Base-by-base conservation (phyloP, 1,284 basidiomycete genomes). In the Moesziomyces sp. region DNA sequence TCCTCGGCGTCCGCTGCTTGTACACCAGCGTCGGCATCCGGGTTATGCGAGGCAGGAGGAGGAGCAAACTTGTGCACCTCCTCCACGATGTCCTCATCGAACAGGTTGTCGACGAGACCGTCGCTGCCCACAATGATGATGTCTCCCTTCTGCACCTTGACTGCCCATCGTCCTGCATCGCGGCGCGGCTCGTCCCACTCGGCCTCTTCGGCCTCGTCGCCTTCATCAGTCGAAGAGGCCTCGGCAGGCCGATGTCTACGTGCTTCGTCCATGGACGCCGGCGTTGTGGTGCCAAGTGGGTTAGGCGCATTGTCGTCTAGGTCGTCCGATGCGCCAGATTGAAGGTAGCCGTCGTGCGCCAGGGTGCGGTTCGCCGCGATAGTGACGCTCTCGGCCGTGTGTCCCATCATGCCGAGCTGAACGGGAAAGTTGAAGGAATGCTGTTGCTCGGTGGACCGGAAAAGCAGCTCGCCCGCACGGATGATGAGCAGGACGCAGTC, bases 401-500 rank as follows among this genome's bases (percentile, higher is more conserved):
- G 89, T 45, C 89, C 80, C 81, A 83, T 87, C 14, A 94, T 93
- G 1, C 93, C 93, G 1, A 97, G 88, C 84, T 95, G 93, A 7
- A 92, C 88, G 0, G 93, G 94, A 48, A 92, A 94, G 84, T 97
- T 97, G 86, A 97, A 96, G 81, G 91, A 86, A 88, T 94, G 95
- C 89, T 95, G 95, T 91, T 97, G 96, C 85, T 97, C 95, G 58
- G 92, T 89, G 47, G 90, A 93, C 44, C 94, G 88, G 89, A 94
- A 97, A 3, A 91, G 89, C 44, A 96, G 88, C 66, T 90, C 87
- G 16, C 91, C 90, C 5, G 88, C 88, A 7, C 93, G 88, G 28
- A 97, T 89, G 44, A 96, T 87, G 87, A 93, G 91, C 23, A 92
- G 89, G 13, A 81, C 79, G 82, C 93, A 96, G 84, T 98, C 95